Evolutionary conservation across 2,329 filamentous ascomycete species (phyloP).

Genomic region (Colletotrichum nymphaeae): DNA sequence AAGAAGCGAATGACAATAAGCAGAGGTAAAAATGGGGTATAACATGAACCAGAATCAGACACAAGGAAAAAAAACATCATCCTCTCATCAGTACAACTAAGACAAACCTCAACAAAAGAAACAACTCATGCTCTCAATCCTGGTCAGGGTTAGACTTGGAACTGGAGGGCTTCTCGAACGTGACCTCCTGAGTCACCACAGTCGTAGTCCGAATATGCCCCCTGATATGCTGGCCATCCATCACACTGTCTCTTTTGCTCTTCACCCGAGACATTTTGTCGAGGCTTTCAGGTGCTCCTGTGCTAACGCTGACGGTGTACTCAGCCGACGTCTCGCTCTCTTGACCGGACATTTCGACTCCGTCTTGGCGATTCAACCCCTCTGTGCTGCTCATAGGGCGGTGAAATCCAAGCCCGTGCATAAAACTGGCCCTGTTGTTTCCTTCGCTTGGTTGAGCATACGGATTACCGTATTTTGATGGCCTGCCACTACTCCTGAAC

Average conservation of each 20-base stretch:
- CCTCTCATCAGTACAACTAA: neutral
- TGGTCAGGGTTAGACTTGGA: neutral
- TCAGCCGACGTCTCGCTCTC: neutral
- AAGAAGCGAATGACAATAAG: neutral
- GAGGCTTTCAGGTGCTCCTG: neutral
- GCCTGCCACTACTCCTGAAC: neutral
- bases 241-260: neutral
- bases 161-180: neutral
- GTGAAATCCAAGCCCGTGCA: neutral
- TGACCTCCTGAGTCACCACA: slow-evolving; percentile 39
- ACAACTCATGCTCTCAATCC: neutral
- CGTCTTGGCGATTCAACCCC: slow-evolving; percentile 8
- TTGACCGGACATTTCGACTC: slow-evolving; percentile 1
- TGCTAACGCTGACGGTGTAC: slow-evolving; percentile 34
- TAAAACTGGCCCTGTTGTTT: slow-evolving; percentile 34
- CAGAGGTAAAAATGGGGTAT: neutral
- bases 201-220: slow-evolving; percentile 39
- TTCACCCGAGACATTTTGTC: neutral
- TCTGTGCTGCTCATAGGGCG: slow-evolving; percentile 10
- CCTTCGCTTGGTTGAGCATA: slow-evolving; percentile 20
- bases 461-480: slow-evolving; percentile 7
- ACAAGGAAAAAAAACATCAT: neutral
- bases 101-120: neutral
- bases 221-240: neutral
- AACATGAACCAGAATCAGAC: neutral